Percentiles rank a stretch among this genome's conserved stretches.
Evolutionary conservation across 176 grass and related monocot species (phyloP).

Genomic region (Poa annua): DNA sequence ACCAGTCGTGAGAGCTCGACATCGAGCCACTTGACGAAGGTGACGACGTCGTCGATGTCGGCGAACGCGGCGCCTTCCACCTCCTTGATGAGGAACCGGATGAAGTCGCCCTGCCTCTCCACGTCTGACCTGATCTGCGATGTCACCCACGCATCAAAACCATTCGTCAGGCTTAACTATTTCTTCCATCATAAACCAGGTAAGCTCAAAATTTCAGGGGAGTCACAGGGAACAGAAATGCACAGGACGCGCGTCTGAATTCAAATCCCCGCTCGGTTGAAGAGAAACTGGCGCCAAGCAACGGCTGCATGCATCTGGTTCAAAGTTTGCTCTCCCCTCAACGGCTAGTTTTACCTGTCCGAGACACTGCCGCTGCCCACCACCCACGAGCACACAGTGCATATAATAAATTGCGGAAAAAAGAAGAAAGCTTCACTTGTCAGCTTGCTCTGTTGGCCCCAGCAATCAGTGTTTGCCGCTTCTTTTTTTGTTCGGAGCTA

Average conservation of each 20-base stretch:
- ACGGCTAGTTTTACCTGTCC: slow-evolving; percentile 45
- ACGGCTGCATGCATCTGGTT: slow-evolving; percentile 15
- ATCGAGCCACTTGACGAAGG: slow-evolving; percentile 99
- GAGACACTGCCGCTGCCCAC: not conserved
- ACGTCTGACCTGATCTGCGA: slow-evolving; percentile 87
- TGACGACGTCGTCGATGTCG: slow-evolving; percentile 88
- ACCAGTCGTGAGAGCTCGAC: slow-evolving; percentile 95
- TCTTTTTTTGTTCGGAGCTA: slow-evolving; percentile 36
- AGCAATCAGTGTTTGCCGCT: not conserved
- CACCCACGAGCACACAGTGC: not conserved
- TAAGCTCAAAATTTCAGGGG: not conserved
- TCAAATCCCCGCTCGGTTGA: not conserved
- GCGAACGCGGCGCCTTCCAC: slow-evolving; percentile 62
- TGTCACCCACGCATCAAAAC: not conserved
- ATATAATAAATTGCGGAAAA: not conserved
- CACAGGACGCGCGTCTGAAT: not conserved
- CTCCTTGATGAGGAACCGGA: slow-evolving; percentile 90
- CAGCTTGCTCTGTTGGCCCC: not conserved
- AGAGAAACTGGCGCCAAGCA: slow-evolving; percentile 46
- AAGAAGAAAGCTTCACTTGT: not conserved
- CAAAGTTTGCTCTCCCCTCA: not conserved
- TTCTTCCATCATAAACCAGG: not conserved
- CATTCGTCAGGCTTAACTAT: not conserved
- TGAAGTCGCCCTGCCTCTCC: slow-evolving; percentile 93
- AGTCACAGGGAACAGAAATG: no score